Conservation (phyloP, 2,329 filamentous ascomycete species). For the Lithohypha guttulata region DNA sequence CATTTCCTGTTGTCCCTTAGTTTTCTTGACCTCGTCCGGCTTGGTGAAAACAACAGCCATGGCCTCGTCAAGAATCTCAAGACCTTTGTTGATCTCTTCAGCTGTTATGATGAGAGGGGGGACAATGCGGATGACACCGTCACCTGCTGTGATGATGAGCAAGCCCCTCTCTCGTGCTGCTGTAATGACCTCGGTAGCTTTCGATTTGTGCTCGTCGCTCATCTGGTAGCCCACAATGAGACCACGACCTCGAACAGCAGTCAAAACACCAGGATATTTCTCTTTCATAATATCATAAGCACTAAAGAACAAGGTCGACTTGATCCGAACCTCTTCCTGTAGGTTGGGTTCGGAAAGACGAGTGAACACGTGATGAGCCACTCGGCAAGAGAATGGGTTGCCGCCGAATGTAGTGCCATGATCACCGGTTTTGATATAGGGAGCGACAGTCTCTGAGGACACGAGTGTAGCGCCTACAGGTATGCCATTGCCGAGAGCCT, state of each 20-base stretch:
- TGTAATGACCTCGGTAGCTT: conserved; percentile 53
- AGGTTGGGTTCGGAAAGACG: conserved; percentile 62
- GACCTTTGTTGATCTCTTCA: conserved; percentile 66
- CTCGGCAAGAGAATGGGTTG: conserved; percentile 72
- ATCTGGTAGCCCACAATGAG: conserved; percentile 82
- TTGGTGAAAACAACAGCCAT: conserved; percentile 45
- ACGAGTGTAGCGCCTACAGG: conserved; percentile 78
- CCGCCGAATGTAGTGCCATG: conserved; percentile 93
- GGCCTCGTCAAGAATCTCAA: conserved; percentile 63
- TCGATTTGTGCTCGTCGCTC: conserved; percentile 50
- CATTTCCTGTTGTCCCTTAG: conserved; percentile 38
- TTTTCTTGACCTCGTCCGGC: conserved; percentile 27
- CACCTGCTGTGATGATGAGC: conserved; percentile 83
- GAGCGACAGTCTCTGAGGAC: conserved; percentile 52
- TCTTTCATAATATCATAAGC: conserved; percentile 48
- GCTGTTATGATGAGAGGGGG: conserved; percentile 73
- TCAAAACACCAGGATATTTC: conserved; percentile 60
- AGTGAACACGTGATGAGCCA: conserved; percentile 76
- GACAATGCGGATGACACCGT: conserved; percentile 84
- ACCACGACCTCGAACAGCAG: conserved; percentile 71
- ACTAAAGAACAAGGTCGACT: conserved; percentile 50
- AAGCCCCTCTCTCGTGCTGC: conserved; percentile 80
- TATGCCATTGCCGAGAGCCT: conserved; percentile 92
- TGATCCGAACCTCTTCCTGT: conserved; percentile 57
- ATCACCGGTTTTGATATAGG: conserved; percentile 63